These are phyloP conservation scores for Yarrowia galli DNA, from an alignment of 1,139 yeast genomes.

Conservation along the genomic window DNA sequence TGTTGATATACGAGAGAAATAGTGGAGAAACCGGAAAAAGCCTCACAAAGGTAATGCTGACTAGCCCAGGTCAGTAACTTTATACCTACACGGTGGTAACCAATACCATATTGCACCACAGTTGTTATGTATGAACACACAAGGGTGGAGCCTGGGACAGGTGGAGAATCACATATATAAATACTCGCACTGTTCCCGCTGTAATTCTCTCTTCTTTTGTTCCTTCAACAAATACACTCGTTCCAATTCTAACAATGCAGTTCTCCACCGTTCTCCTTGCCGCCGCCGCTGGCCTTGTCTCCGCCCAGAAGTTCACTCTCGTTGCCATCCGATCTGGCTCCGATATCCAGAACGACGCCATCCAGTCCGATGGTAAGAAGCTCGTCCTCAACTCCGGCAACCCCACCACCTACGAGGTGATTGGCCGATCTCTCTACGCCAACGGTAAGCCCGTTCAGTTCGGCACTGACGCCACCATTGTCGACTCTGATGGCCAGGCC, in stretches of 20 bases:
- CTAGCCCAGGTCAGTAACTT: not conserved
- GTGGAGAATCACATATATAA: not conserved
- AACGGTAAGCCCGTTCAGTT: slow-evolving; percentile 32
- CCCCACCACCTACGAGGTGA: slow-evolving; percentile 32
- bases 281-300: slow-evolving; percentile 26
- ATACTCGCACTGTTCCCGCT: not conserved
- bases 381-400: slow-evolving; percentile 3
- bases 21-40: not conserved
- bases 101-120: not conserved
- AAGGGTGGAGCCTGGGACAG: not conserved
- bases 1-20: not conserved
- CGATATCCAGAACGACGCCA: slow-evolving; percentile 27
- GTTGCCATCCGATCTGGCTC: slow-evolving; percentile 35
- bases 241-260: slow-evolving; percentile 3
- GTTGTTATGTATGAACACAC: not conserved
- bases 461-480: slow-evolving; percentile 10
- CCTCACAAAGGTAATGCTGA: not conserved
- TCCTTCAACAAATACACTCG: not conserved
- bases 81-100: not conserved
- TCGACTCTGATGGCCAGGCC: not conserved
- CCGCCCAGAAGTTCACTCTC: slow-evolving; percentile 32
- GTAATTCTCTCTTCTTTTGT: too few relatives aligned
- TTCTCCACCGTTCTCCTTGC: slow-evolving; percentile 32
- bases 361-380: not conserved
- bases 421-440: slow-evolving; percentile 14